Base-by-base conservation (phyloP, 768 basidiomycete species). In the Boletus sensibilis region DNA sequence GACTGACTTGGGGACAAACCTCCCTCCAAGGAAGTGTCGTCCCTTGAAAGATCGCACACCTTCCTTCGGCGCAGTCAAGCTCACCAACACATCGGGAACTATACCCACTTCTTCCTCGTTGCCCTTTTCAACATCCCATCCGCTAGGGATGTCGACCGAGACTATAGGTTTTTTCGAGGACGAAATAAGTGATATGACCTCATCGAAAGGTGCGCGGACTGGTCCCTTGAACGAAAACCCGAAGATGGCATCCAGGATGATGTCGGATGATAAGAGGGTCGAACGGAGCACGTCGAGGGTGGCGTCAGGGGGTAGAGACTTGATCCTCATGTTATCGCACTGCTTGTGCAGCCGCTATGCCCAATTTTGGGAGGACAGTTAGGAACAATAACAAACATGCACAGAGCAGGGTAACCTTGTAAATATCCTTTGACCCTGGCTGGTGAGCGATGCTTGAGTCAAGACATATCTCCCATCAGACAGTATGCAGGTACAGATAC, bases 221-320 rank as follows among this genome's bases (percentile, higher is more conserved):
- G 97, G 95, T 0, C 90, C 88, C 56, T 88, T 80, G 82, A 98
- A 99, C 1, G 95, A 98, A 76, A 99, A 98, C 5, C 96, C 97
- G 64, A 99, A 99, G 55, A 99, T 90, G 5, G 95, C 93, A 67
- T 99, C 97, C 52, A 99, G 78, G 20, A 98, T 82, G 41, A 97
- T 85, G 70, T 97, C 91, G 5, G 84, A 82, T 31, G 80, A 76
- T 8, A 76, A 65, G 37, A 90, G 77, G 7, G 82, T 81, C 41
- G 74, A 68, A 45, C 74, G 69, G 20, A 90, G 79, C 34, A 76
- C 62, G 20, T 78, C 75, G 16, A 71, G 62, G 21, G 82, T 79
- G 38, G 69, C 74, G 5, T 81, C 76, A 9, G 80, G 76, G 2
- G 81, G 76, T 27, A 96, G 68, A 5, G 88, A 84, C 4, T 81